Evolutionary conservation across 1,284 basidiomycete genomes (phyloP).

Genomic region (Ceratobasidium sp.): DNA sequence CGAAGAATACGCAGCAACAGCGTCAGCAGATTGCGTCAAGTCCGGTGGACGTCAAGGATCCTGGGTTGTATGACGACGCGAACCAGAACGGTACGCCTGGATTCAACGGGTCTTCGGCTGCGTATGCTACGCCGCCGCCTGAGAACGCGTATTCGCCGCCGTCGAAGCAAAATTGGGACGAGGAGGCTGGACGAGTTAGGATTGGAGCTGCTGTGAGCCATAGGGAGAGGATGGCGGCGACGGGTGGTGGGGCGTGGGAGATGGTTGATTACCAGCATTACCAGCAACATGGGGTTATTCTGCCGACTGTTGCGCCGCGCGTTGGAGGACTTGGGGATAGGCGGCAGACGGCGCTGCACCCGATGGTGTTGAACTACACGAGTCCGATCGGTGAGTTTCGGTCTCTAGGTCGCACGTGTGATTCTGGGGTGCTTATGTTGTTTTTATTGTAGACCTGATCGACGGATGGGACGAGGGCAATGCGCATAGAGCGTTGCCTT

Average conservation of each 20-base stretch:
- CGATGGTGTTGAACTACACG: conserved; percentile 40
- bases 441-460: conserved; percentile 18
- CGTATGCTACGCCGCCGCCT: not conserved
- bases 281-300: conserved; percentile 41
- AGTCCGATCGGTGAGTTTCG: conserved; percentile 42
- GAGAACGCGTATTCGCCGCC: not conserved
- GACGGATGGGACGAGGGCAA: conserved; percentile 41
- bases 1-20: conserved; percentile 18
- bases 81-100: too few relatives aligned
- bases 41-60: conserved; percentile 36
- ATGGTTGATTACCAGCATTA: conserved; percentile 41
- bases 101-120: too few relatives aligned
- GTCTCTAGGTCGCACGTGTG: not conserved
- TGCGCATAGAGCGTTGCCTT: conserved; percentile 18
- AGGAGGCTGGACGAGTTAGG: not conserved
- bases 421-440: too few relatives aligned
- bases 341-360: conserved; percentile 32
- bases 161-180: not conserved
- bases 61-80: conserved; percentile 10
- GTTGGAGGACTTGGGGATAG: not conserved
- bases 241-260: conserved; percentile 38
- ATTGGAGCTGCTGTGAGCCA: conserved; percentile 7
- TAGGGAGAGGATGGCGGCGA: conserved; percentile 17
- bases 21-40: conserved; percentile 9
- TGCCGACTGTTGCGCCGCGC: conserved; percentile 21